Percentiles rank a stretch among this genome's conserved stretches.
These are phyloP conservation scores for Penicillium argentinense DNA, from an alignment of 495 filamentous ascomycete species.

Conservation along the genomic window DNA sequence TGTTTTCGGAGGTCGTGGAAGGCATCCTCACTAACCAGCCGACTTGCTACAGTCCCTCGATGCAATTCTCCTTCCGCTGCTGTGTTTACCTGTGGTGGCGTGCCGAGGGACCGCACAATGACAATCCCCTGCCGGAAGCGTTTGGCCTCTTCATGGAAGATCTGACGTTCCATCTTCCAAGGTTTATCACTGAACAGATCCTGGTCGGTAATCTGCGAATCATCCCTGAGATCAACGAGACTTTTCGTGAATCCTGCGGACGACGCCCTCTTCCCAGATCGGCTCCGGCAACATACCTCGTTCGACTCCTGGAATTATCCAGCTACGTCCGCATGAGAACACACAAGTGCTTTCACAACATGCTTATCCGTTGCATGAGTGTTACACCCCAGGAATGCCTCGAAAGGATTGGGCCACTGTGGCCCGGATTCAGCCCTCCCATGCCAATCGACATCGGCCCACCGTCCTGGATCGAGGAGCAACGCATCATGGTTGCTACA, in stretches of 20 bases:
- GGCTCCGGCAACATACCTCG: neutral
- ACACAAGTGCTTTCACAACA: neutral
- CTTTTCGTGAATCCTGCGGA: no score
- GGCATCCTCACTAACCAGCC: neutral
- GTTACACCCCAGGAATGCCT: no score
- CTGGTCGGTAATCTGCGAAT: no score
- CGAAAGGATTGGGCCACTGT: neutral
- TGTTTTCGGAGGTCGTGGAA: neutral
- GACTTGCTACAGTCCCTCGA: neutral
- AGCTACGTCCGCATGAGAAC: neutral
- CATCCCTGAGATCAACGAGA: no score
- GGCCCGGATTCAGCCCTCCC: neutral
- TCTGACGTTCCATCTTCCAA: no score
- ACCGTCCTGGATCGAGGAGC: slow-evolving; percentile 1
- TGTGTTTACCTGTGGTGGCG: slow-evolving; percentile 1
- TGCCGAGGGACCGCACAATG: no score
- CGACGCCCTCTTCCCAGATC: neutral
- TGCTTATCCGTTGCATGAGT: neutral
- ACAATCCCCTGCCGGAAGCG: neutral
- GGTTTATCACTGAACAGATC: no score
- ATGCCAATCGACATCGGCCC: neutral
- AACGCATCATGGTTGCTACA: neutral
- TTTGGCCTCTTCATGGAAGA: neutral
- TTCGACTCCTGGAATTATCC: neutral
- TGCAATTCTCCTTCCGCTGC: neutral